These are phyloP conservation scores for Actinomortierella wolfii DNA, from an alignment of 371 early-diverging fungal species.

Conservation along the genomic window DNA sequence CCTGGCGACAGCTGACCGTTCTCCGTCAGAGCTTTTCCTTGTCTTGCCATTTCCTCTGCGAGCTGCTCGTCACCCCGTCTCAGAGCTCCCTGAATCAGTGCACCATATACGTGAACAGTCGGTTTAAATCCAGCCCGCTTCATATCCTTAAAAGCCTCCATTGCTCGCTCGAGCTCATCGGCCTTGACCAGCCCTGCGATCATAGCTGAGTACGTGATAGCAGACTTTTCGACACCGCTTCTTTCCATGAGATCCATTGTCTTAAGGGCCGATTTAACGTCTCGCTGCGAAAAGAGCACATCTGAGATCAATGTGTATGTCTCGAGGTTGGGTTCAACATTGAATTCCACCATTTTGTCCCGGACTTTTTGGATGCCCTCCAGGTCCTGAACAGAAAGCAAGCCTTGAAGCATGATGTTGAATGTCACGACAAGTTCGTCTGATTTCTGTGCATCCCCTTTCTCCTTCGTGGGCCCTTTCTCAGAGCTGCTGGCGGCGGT, in stretches of 20 bases:
- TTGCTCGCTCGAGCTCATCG: slow-evolving; percentile 10
- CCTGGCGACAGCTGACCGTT: slow-evolving; percentile 21
- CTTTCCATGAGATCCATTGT: slow-evolving; percentile 21
- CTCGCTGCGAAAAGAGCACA: slow-evolving; percentile 26
- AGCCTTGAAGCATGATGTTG: slow-evolving; percentile 32
- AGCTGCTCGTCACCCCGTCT: slow-evolving; percentile 8
- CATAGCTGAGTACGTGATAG: slow-evolving; percentile 26
- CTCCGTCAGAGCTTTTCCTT: slow-evolving; percentile 11
- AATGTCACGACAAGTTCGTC: slow-evolving; percentile 8
- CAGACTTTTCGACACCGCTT: slow-evolving; percentile 10
- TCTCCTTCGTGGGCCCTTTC: too few relatives aligned
- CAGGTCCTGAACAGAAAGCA: slow-evolving; percentile 25
- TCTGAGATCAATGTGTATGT: slow-evolving; percentile 30
- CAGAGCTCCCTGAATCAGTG: slow-evolving; percentile 40
- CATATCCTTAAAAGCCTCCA: slow-evolving; percentile 21
- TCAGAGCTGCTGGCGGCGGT: too few relatives aligned
- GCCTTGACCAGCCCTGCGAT: slow-evolving; percentile 29
- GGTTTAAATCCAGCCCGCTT: slow-evolving; percentile 13
- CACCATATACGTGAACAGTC: slow-evolving; percentile 29
- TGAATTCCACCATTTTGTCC: slow-evolving; percentile 10
- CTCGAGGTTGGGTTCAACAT: slow-evolving; percentile 7
- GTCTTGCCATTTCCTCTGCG: slow-evolving; percentile 32
- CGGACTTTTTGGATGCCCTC: slow-evolving; percentile 10
- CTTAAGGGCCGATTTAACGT: slow-evolving; percentile 17
- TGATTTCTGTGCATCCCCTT: too few relatives aligned